Conservation (phyloP, 176 grass and related monocot genomes). For the Aegilops longissima region DNA sequence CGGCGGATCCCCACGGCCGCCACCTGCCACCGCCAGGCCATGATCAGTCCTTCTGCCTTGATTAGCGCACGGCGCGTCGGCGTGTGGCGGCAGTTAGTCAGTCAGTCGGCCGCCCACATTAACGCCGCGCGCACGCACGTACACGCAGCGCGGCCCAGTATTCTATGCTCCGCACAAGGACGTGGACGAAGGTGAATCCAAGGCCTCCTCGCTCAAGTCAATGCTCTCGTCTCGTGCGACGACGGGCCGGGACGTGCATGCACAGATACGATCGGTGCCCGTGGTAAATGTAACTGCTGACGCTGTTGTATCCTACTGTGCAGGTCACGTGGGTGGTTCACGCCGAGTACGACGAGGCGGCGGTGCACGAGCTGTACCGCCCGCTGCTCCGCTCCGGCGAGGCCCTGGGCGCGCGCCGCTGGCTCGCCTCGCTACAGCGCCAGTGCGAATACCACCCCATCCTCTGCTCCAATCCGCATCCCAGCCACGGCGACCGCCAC, state of each 20-base stretch:
- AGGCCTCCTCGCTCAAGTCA: slow-evolving; percentile 18
- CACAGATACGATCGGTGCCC: too few relatives aligned
- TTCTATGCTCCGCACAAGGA: slow-evolving; percentile 30
- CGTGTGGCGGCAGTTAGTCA: slow-evolving; percentile 30
- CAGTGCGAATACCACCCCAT: slow-evolving; percentile 72
- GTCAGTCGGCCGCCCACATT: slow-evolving; percentile 5
- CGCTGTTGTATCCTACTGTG: neutral
- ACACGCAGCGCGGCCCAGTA: slow-evolving; percentile 14
- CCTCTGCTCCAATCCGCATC: slow-evolving; percentile 53
- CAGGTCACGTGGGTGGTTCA: slow-evolving; percentile 79
- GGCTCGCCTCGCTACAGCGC: slow-evolving; percentile 62
- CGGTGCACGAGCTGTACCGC: slow-evolving; percentile 61
- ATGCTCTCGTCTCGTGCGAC: slow-evolving; percentile 1
- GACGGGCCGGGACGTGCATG: slow-evolving; percentile 3
- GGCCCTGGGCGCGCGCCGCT: slow-evolving; percentile 65
- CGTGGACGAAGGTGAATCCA: slow-evolving; percentile 9
- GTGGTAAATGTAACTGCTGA: too few relatives aligned
- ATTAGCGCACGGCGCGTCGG: slow-evolving; percentile 26
- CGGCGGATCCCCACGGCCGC: neutral
- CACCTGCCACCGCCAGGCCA: neutral
- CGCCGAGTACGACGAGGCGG: slow-evolving; percentile 65
- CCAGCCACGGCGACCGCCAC: slow-evolving; percentile 34
- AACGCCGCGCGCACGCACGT: neutral
- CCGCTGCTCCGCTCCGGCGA: slow-evolving; percentile 63
- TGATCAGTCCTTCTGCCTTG: neutral